A percentile compares a stretch with the other conserved stretches of the same genome.
These are phyloP conservation scores for Onygenales sp. DNA, from an alignment of 2,329 filamentous ascomycete species.

Conservation along the genomic window DNA sequence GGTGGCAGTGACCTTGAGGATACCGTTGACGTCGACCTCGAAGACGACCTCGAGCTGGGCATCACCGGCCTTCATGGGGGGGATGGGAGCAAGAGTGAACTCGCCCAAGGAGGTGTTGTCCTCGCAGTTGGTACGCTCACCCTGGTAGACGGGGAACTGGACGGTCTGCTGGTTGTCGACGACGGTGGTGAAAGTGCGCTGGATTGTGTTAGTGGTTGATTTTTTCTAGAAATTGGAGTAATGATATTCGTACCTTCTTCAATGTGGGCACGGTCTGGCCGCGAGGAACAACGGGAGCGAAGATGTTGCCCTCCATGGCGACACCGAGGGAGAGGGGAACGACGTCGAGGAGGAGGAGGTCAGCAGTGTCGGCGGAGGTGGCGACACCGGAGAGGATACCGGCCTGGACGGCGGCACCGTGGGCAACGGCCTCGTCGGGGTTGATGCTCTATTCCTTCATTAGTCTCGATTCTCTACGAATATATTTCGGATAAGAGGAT, in stretches of 20 bases:
- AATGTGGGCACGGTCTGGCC: slow-evolving; percentile 67
- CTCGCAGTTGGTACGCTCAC: slow-evolving; percentile 95
- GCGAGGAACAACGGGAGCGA: slow-evolving; percentile 81
- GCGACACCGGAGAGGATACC: slow-evolving; percentile 98
- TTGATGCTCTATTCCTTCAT: slow-evolving; percentile 63
- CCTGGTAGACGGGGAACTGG: slow-evolving; percentile 89
- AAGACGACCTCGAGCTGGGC: slow-evolving; percentile 96
- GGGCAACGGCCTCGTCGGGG: slow-evolving; percentile 97
- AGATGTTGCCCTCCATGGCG: slow-evolving; percentile 99
- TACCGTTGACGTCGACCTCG: slow-evolving; percentile 99
- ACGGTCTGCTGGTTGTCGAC: slow-evolving; percentile 63
- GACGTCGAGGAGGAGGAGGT: slow-evolving; percentile 93
- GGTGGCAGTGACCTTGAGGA: slow-evolving; percentile 97
- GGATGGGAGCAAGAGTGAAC: slow-evolving; percentile 88
- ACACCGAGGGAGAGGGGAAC: slow-evolving; percentile 95
- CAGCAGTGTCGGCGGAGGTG: slow-evolving; percentile 84
- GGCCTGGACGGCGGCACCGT: slow-evolving; percentile 96
- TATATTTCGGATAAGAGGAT: neutral
- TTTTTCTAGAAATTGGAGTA: neutral
- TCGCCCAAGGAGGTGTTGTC: slow-evolving; percentile 97
- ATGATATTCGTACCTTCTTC: slow-evolving; percentile 53
- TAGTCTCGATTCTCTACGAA: neutral
- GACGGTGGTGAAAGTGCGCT: slow-evolving; percentile 68
- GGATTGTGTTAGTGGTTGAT: neutral
- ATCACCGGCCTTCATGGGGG: slow-evolving; percentile 82